Evolutionary conservation across 768 basidiomycete genomes (phyloP).

Genomic region (Hypsizygus marmoreus): DNA sequence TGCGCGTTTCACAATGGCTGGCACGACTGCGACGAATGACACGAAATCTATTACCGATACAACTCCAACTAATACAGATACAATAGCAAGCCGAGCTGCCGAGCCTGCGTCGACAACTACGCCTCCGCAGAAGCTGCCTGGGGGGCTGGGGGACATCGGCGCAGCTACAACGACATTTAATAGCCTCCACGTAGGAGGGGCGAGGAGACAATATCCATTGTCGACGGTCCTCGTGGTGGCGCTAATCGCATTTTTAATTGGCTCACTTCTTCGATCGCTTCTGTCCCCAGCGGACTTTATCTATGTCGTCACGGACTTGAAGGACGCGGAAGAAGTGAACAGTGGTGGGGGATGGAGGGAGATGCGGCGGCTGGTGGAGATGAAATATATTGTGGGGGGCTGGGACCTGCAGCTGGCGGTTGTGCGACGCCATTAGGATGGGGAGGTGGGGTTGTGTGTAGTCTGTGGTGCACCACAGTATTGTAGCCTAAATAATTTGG

Average conservation of each 20-base stretch:
- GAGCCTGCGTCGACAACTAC: slow-evolving; percentile 5
- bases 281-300: slow-evolving; percentile 91
- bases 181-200: slow-evolving; percentile 15
- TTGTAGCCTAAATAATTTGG: too few species aligned
- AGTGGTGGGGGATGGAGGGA: slow-evolving; percentile 73
- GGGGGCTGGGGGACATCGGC: slow-evolving; percentile 34
- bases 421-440: slow-evolving; percentile 64
- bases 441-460: too few species aligned
- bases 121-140: slow-evolving; percentile 35
- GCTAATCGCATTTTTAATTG: slow-evolving; percentile 88
- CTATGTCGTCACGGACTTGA: slow-evolving; percentile 65
- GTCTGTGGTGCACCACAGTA: too few species aligned
- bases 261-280: slow-evolving; percentile 85
- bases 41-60: slow-evolving; percentile 15
- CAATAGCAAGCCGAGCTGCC: slow-evolving; percentile 2
- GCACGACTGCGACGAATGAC: slow-evolving; percentile 25
- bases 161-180: slow-evolving; percentile 17
- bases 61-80: slow-evolving; percentile 13
- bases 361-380: slow-evolving; percentile 77
- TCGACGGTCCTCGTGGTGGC: slow-evolving; percentile 74
- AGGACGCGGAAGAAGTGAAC: slow-evolving; percentile 52
- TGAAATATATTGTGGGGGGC: slow-evolving; percentile 79
- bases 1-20: slow-evolving; percentile 45
- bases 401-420: slow-evolving; percentile 90
- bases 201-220: slow-evolving; percentile 36